Percentiles rank a stretch among this genome's conserved stretches.
phyloP scores from a whole-genome alignment of 2,329 filamentous ascomycete species.

The Trichoderma koningiopsis region DNA sequence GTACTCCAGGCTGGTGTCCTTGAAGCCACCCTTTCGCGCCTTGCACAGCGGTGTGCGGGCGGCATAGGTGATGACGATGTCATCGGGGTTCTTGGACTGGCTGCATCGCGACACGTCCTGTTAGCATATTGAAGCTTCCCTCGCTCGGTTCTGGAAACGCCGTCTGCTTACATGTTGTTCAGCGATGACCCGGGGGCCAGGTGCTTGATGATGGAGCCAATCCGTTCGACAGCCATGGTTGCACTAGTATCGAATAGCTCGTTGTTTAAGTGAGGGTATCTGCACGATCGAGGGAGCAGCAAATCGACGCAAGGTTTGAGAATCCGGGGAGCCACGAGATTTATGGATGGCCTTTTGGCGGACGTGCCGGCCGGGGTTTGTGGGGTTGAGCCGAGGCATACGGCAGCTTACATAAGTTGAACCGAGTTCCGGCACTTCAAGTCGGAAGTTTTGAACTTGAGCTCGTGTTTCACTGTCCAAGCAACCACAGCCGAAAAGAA shows the following conservation, averaged over 20 bases:
- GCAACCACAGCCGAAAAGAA: not conserved
- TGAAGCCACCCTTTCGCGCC: conserved; percentile 88
- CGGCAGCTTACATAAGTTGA: conserved; percentile 21
- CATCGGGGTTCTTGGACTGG: conserved; percentile 89
- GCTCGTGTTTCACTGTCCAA: not conserved
- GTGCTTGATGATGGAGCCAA: conserved; percentile 86
- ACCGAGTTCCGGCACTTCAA: not conserved
- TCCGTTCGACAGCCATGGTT: conserved; percentile 79
- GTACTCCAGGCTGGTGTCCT: conserved; percentile 89
- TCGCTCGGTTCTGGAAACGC: not conserved
- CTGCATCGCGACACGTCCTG: conserved; percentile 48
- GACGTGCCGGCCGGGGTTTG: conserved; percentile 20
- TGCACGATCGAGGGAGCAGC: not conserved
- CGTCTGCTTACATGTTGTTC: conserved; percentile 70
- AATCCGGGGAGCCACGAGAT: conserved; percentile 19
- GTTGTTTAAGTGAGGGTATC: not conserved
- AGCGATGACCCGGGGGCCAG: conserved; percentile 73
- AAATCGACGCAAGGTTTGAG: not conserved
- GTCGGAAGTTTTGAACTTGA: not conserved
- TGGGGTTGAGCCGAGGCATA: conserved; percentile 26
- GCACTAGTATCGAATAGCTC: conserved; percentile 24
- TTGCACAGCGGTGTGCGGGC: conserved; percentile 88
- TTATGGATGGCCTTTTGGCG: conserved; percentile 11
- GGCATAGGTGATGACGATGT: conserved; percentile 94
- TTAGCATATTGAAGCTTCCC: conserved; percentile 17